Base-by-base conservation (phyloP, 805 yeast genomes). In the Maudiozyma turicensis region DNA sequence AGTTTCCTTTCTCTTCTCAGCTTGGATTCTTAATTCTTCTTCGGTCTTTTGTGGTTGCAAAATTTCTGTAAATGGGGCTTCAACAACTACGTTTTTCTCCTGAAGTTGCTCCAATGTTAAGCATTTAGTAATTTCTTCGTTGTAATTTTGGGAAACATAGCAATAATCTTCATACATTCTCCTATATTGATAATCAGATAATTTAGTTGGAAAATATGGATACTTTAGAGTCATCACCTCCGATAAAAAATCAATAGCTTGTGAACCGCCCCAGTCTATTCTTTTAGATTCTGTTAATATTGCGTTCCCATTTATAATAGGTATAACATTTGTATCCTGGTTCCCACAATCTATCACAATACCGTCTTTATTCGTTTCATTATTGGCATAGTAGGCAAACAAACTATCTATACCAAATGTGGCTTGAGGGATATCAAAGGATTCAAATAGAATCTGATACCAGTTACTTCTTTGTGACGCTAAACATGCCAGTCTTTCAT, bases 201-300 rank as follows among this genome's bases (percentile, higher is more conserved):
- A 68, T 54, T 81, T 84, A 1, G 86, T 69, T 5, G 99, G 98
- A 64, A 90, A 93, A 57, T 80, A 84, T 1, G 99, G 98, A 65
- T 93, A 93, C 64, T 93, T 93, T 59, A 93, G 71, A 1, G 81
- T 74, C 45, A 93, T 67, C 35, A 84, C 73, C 55, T 73, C 76
- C 50, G 74, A 76, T 60, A 93, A 63, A 56, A 75, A 90, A 39
- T 75, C 78, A 32, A 75, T 77, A 1, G 90, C 76, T 42, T 78
- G 85, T 52, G 78, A 77, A 9, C 96, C 98, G 52, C 98, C 98
- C 87, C 93, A 87, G 61, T 87, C 88, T 38, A 93, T 78, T 59
- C 98, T 73, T 59, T 88, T 89, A 8, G 89, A 71, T 50, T 82
- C 83, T 30, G 76, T 69, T 48, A 87, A 64, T 2, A 81, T 54